Evolutionary conservation across 768 basidiomycete genomes (phyloP), one percentile per base, ranked within the genome.

Genomic region (Pisolithus microcarpus): DNA sequence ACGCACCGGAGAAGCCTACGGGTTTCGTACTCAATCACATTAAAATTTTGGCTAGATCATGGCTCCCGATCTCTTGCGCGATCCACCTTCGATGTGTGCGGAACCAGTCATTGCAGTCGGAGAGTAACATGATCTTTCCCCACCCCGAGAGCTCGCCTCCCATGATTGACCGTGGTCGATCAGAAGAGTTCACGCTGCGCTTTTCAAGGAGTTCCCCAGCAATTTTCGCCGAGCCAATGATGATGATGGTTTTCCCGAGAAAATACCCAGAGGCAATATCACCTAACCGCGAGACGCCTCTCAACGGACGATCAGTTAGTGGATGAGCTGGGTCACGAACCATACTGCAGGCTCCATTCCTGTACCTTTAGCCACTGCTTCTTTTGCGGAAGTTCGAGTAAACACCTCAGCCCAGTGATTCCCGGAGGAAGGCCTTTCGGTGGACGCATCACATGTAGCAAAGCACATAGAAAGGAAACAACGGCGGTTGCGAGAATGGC

Each of bases 131-230:
- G 2, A 53, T 52, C 16, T 60, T 60, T 15, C 50, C 56, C 58
- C 60, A 60, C 4, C 58, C 60, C 1, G 58, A 54, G 5, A 61
- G 52, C 39, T 61, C 58, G 0, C 58, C 60, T 23, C 43, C 21
- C 58, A 60, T 60, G 4, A 58, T 42, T 1, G 59, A 60, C 19
- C 46, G 55, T 26, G 59, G 60, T 10, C 57, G 58, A 24, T 61
- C 60, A 7, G 76, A 72, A 53, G 74, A 80, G 13, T 70, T 73
- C 30, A 56, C 52, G 21, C 73, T 64, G 28, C 73, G 68, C 50
- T 71, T 78, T 54, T 79, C 75, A 4, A 79, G 67, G 4, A 78
- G 63, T 18, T 79, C 76, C 16, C 60, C 56, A 7, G 72, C 67
- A 5, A 69, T 70, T 37, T 65, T 58, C 5, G 70, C 67, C 15